These are phyloP conservation scores for Cryptosporidium baileyi DNA, from an alignment of 169 alveolate genomes.

Conservation along the genomic window DNA sequence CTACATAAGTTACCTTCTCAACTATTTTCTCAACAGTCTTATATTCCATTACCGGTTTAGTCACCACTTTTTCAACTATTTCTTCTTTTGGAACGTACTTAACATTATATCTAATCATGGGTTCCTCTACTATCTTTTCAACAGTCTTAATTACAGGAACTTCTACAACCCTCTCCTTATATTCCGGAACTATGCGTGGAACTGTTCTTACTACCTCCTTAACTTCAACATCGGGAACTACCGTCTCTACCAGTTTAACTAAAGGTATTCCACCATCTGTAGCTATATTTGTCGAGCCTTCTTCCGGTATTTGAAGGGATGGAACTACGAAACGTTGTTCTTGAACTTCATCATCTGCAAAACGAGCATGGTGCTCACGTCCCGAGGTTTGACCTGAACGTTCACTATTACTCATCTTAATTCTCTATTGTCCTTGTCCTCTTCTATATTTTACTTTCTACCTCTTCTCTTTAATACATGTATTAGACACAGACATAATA, in stretches of 20 bases:
- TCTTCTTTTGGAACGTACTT: slow-evolving; percentile 83
- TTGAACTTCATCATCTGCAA: slow-evolving; percentile 61
- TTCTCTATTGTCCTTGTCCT: slow-evolving; percentile 46
- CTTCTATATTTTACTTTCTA: slow-evolving; percentile 13
- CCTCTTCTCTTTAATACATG: slow-evolving; percentile 41
- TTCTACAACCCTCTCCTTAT: slow-evolving; percentile 83
- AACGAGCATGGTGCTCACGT: slow-evolving; percentile 70
- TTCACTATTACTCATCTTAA: slow-evolving; percentile 69
- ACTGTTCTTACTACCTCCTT: slow-evolving; percentile 82
- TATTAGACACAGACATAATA: slow-evolving; percentile 64
- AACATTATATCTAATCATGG: slow-evolving; percentile 77
- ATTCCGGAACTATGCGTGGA: slow-evolving; percentile 81
- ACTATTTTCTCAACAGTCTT: slow-evolving; percentile 83
- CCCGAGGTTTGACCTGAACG: slow-evolving; percentile 70
- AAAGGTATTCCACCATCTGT: slow-evolving; percentile 79
- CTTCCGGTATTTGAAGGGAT: slow-evolving; percentile 60
- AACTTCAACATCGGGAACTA: slow-evolving; percentile 81
- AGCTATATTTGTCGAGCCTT: slow-evolving; percentile 24
- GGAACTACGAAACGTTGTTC: slow-evolving; percentile 57
- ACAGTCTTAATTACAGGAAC: slow-evolving; percentile 83
- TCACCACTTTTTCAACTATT: slow-evolving; percentile 80
- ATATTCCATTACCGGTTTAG: slow-evolving; percentile 78
- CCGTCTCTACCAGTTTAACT: slow-evolving; percentile 80
- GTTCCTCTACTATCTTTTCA: slow-evolving; percentile 83
- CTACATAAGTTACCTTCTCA: slow-evolving; percentile 72